Conservation (phyloP, 257 asterid genomes). For the Petunia secreta region DNA sequence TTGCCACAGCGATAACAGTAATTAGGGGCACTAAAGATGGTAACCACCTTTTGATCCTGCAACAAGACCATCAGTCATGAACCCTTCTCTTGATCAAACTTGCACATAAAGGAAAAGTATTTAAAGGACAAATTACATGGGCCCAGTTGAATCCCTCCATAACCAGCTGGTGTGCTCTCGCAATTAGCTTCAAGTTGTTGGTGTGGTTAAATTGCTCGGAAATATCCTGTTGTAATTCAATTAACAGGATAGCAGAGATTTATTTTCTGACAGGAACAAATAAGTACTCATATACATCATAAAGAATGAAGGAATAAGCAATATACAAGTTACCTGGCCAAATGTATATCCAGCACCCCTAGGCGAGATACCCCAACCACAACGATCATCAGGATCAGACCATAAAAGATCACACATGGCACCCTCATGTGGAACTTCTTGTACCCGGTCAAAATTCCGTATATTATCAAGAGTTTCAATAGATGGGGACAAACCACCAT, state of each 20-base stretch:
- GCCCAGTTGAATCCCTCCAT: conserved; percentile 96
- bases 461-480: conserved; percentile 80
- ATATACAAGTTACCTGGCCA: conserved; percentile 57
- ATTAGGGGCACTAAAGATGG: conserved; percentile 83
- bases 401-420: conserved; percentile 91
- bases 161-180: conserved; percentile 91
- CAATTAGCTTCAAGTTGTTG: conserved; percentile 76
- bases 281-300: not conserved
- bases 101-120: not conserved
- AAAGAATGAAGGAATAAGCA: not conserved
- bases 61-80: not conserved
- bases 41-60: conserved; percentile 85
- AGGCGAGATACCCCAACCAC: conserved; percentile 93
- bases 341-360: conserved; percentile 93
- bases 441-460: conserved; percentile 80
- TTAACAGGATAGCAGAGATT: not conserved
- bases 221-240: conserved; percentile 55
- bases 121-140: conserved; percentile 51
- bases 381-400: conserved; percentile 92
- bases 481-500: conserved; percentile 84
- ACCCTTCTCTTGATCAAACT: conserved; percentile 4
- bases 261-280: conserved; percentile 20
- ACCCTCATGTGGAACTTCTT: conserved; percentile 92
- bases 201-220: conserved; percentile 85
- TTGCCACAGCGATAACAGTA: conserved; percentile 88